These are phyloP conservation scores for Hippophae tibetana DNA, from an alignment of 306 rosid species.

Conservation along the genomic window DNA sequence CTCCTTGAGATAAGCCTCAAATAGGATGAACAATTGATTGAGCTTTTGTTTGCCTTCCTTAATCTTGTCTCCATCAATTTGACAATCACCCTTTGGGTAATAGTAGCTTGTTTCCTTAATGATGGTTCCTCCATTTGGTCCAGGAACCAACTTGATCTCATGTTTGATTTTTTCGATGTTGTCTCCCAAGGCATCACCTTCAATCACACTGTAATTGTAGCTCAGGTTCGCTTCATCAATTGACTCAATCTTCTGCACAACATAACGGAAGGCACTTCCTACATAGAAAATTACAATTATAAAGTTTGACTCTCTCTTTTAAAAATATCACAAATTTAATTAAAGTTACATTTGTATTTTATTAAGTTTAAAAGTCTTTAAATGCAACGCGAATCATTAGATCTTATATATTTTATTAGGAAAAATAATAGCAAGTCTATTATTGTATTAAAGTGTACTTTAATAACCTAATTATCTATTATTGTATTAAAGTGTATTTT, in stretches of 20 bases:
- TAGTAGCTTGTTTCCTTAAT: slow-evolving; percentile 22
- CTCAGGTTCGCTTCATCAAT: slow-evolving; percentile 25
- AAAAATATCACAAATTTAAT: too few species aligned
- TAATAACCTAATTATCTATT: too few species aligned
- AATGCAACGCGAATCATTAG: too few species aligned
- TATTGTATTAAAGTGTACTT: too few species aligned
- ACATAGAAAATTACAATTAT: too few species aligned
- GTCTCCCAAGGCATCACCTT: slow-evolving; percentile 30
- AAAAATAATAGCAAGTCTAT: too few species aligned
- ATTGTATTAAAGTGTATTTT: too few species aligned
- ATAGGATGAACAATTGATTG: slow-evolving; percentile 18
- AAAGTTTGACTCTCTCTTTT: too few species aligned
- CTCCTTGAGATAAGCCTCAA: slow-evolving; percentile 24
- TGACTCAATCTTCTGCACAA: slow-evolving; percentile 9
- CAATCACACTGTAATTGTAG: slow-evolving; percentile 31
- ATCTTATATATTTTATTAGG: too few species aligned
- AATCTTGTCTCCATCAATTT: slow-evolving; percentile 18
- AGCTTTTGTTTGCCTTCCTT: slow-evolving; percentile 23
- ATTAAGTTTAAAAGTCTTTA: too few species aligned
- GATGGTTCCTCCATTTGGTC: slow-evolving; percentile 29
- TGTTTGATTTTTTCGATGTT: slow-evolving; percentile 28
- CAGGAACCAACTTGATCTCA: slow-evolving; percentile 23
- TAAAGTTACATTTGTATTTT: too few species aligned
- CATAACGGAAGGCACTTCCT: too few species aligned
- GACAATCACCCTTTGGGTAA: slow-evolving; percentile 21